Evolutionary conservation across 768 basidiomycete genomes (phyloP), one percentile per base, ranked within the genome.

Genomic region (Boletus rufocinnamomeus): DNA sequence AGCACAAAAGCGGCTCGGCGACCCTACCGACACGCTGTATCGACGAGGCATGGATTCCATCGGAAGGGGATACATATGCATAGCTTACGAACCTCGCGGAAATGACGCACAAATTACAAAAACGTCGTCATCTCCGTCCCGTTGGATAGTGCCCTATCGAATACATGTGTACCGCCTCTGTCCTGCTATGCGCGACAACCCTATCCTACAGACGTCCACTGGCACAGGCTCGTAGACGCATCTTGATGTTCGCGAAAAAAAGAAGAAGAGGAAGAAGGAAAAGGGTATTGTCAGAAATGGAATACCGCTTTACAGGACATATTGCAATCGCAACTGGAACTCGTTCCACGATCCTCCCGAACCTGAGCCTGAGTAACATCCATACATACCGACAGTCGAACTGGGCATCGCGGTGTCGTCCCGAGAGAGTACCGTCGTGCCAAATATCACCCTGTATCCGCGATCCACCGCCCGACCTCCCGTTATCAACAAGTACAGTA

Each of bases 21-120:
- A 69, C 66, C 66, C 66, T 67, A 41, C 51, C 44, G 47, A 61
- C 66, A 68, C 47, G 66, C 56, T 53, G 65, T 52, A 69, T 61
- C 61, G 67, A 66, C 67, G 67, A 66, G 67, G 67, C 66, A 44
- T 32, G 52, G 27, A 28, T 28, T 40, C 52, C 52, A 38, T 52
- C 50, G 57, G 56, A 45, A 19, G 32, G 43, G 38, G 17, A 27
- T 17, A 28, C 13, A 8, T 14, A 27, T 17, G 19, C 13, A 8
- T 14, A 23, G 30, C 23, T 57, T 23, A 19, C 21, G 34, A 59
- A 59, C 34, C 47, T n/a, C 37, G 44, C 58, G 59, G 59, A 60
- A 47, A 52, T 60, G 57, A 60, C 49, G 49, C 30, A 57, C n/a
- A 41, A 28, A 6, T 46, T 27, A 46, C 27, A 46, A 19, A 37